Base-by-base conservation (phyloP, 805 yeast genomes). In the Suhomyces sp. region DNA sequence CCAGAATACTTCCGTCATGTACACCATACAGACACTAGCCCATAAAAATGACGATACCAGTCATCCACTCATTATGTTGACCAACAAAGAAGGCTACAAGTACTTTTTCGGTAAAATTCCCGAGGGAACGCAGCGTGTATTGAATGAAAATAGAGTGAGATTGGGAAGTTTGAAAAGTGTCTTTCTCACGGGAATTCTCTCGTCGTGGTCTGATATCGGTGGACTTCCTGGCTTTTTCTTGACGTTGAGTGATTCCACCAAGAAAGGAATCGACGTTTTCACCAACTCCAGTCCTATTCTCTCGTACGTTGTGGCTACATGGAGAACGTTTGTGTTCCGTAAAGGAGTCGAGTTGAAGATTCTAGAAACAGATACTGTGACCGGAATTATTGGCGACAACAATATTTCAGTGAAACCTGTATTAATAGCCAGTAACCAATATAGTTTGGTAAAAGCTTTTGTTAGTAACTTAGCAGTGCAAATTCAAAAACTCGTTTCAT, bases 221-320 rank as follows among this genome's bases (percentile, higher is more conserved):
- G 99, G 99, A 0, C 68, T 93, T 6, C 97, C 98, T 0, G 99
- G 99, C 0, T 71, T 90, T 61, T 81, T 93, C 47, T 71, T 93
- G 48, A 90, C 97, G 0, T 76, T 88, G 12, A 84, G 89, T 52
- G 97, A 90, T 60, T 88, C 90, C 60, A 91, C 90, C 1, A 76
- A 79, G 56, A 78, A 80, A 47, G 75, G 75, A 6, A 65, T 88
- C 38, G 77, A 77, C n/a, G 70, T 90, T 0, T 78, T 70, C 60
- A 80, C 83, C 47, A 74, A 79, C 52, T 68, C 68, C 29, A 54
- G 66, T 48, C 59, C 58, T 38, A 53, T 72, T 13, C 55, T 72
- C 19, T 56, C 66, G 8, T 86, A 83, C 64, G 74, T 88, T 46
- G 80, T 89, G 3, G 80, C 92, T 1, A 82, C 93, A 0, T 90